Evolutionary conservation across 202 grass and related monocot species (phyloP).

Genomic region (Sporobolus alterniflorus): DNA sequence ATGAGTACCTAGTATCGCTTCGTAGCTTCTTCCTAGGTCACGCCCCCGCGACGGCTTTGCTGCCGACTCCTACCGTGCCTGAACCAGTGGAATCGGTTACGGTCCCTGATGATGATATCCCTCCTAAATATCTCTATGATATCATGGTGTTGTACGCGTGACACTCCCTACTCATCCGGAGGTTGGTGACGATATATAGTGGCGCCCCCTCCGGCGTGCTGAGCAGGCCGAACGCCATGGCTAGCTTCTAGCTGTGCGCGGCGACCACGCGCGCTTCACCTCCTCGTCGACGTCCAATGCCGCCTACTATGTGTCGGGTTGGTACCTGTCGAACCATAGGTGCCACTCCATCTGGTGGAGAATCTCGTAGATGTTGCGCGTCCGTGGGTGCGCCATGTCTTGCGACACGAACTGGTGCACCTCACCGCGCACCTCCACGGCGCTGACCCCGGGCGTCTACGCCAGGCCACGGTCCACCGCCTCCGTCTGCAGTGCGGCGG

Average conservation of each 20-base stretch:
- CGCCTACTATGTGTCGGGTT: constrained; percentile 63
- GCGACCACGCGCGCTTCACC: constrained; percentile 56
- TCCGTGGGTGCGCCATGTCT: constrained; percentile 63
- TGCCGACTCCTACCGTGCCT: no score
- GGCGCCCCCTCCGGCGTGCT: constrained; percentile 45
- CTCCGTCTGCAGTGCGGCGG: constrained; percentile 42
- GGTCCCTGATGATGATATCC: constrained; percentile 67
- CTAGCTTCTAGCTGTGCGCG: constrained; percentile 85
- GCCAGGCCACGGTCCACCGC: constrained; percentile 46
- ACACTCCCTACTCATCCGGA: constrained; percentile 80
- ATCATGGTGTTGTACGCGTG: constrained; percentile 69
- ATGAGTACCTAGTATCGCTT: no score
- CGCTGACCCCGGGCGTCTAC: constrained; percentile 57
- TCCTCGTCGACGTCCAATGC: constrained; percentile 52
- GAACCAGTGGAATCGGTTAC: constrained; percentile 80
- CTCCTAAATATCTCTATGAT: constrained; percentile 60
- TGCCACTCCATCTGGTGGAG: constrained; percentile 79
- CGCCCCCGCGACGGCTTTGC: no score
- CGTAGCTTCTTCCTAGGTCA: no score
- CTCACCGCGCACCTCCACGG: constrained; percentile 72
- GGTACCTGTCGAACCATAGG: constrained; percentile 65
- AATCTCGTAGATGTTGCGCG: constrained; percentile 72
- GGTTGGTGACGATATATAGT: constrained; percentile 70
- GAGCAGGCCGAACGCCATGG: constrained; percentile 77
- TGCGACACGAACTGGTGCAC: constrained; percentile 73